Conservation (phyloP, 2,329 filamentous ascomycete genomes). For the Colletotrichum eleusines region DNA sequence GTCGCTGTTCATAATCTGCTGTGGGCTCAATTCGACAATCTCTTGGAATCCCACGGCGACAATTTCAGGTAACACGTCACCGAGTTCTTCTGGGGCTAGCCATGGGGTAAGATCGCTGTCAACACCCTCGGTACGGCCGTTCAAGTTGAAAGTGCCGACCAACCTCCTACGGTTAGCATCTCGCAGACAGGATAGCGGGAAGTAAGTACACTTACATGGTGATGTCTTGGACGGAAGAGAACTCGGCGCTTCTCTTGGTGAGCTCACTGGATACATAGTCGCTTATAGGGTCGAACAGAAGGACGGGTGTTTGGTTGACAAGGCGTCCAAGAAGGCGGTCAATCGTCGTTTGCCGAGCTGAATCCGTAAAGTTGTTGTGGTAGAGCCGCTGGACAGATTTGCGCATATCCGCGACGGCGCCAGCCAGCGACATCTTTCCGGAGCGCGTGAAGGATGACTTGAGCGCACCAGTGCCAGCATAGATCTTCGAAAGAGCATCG, state of each 20-base stretch:
- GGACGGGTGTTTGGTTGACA: slow-evolving; percentile 84
- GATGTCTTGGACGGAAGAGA: slow-evolving; percentile 79
- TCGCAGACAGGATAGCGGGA: neutral
- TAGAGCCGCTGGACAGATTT: slow-evolving; percentile 96
- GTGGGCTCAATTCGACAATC: slow-evolving; percentile 96
- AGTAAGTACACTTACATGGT: slow-evolving; percentile 69
- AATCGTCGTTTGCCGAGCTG: slow-evolving; percentile 91
- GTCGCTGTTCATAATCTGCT: slow-evolving; percentile 99
- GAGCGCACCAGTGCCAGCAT: slow-evolving; percentile 93
- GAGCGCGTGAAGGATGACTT: slow-evolving; percentile 95
- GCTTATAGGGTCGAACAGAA: slow-evolving; percentile 93
- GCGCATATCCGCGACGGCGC: slow-evolving; percentile 92
- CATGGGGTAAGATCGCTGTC: slow-evolving; percentile 85
- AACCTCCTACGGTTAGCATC: slow-evolving; percentile 52
- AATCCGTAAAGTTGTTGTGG: slow-evolving; percentile 98
- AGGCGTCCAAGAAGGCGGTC: slow-evolving; percentile 90
- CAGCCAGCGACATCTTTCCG: slow-evolving; percentile 95
- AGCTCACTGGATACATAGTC: slow-evolving; percentile 88
- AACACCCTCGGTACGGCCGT: slow-evolving; percentile 84
- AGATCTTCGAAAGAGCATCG: slow-evolving; percentile 92
- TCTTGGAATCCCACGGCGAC: slow-evolving; percentile 96
- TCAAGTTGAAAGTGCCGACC: slow-evolving; percentile 94
- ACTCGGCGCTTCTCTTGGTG: slow-evolving; percentile 75
- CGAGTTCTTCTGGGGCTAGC: slow-evolving; percentile 76
- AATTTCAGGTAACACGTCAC: slow-evolving; percentile 80